Conservation (phyloP, 1,284 basidiomycete species). For the Rhodotorula sp. region DNA sequence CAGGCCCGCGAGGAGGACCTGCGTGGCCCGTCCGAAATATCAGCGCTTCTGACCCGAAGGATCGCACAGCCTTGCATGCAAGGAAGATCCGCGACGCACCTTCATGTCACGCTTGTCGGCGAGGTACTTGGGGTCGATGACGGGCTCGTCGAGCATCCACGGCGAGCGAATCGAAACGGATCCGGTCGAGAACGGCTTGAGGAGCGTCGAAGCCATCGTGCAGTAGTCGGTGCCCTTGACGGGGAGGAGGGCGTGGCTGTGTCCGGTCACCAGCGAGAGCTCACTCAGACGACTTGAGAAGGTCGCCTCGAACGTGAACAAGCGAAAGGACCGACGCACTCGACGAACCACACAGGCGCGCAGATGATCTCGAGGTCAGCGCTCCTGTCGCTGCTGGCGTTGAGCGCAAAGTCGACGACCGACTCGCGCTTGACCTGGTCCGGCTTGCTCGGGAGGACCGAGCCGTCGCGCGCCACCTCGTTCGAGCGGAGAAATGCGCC, state of each 20-base stretch:
- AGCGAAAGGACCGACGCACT: slow-evolving; percentile 36
- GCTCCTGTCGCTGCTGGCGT: slow-evolving; percentile 46
- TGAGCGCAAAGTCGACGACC: not conserved
- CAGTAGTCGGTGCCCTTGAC: slow-evolving; percentile 7
- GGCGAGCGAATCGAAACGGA: slow-evolving; percentile 51
- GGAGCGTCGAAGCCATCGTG: slow-evolving; percentile 29
- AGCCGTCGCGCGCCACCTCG: slow-evolving; percentile 11
- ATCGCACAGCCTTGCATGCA: slow-evolving; percentile 34
- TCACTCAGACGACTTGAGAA: no score
- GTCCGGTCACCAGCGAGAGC: slow-evolving; percentile 28
- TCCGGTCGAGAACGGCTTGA: slow-evolving; percentile 49
- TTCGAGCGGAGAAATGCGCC: slow-evolving; percentile 34
- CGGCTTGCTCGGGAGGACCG: not conserved
- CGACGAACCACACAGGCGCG: slow-evolving; percentile 47
- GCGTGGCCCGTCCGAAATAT: not conserved
- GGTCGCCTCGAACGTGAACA: not conserved
- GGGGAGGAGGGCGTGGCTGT: slow-evolving; percentile 27
- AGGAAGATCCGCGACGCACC: slow-evolving; percentile 24
- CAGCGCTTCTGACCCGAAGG: slow-evolving; percentile 3
- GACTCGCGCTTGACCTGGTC: not conserved
- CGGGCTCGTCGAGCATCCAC: slow-evolving; percentile 52
- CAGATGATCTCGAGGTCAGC: slow-evolving; percentile 54
- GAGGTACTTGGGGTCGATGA: slow-evolving; percentile 53
- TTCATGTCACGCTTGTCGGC: slow-evolving; percentile 48
- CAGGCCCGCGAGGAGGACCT: slow-evolving; percentile 48